These are phyloP conservation scores for Salix suchowensis DNA, from an alignment of 345 rosid species.

Conservation along the genomic window DNA sequence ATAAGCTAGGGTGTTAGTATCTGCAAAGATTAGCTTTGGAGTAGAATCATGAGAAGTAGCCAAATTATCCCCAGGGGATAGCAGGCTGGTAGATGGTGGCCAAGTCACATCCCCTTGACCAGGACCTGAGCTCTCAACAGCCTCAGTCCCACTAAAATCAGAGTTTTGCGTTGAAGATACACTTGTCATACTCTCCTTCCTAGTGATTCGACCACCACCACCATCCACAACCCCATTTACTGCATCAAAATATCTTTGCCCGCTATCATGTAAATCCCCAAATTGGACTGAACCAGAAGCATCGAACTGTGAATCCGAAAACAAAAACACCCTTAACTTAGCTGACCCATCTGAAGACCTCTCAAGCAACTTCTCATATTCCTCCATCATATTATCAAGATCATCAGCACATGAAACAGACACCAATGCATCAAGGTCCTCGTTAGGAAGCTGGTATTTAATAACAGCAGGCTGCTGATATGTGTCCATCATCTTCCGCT, in stretches of 20 bases:
- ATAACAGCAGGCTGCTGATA: slow-evolving; percentile 54
- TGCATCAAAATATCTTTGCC: slow-evolving; percentile 65
- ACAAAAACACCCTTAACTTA: slow-evolving; percentile 66
- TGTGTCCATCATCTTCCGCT: slow-evolving; percentile 49
- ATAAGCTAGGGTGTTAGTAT: slow-evolving; percentile 26
- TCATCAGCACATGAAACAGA: slow-evolving; percentile 72
- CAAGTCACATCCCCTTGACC: slow-evolving; percentile 37
- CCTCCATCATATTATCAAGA: slow-evolving; percentile 80
- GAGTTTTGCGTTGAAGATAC: slow-evolving; percentile 62
- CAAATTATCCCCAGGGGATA: slow-evolving; percentile 34
- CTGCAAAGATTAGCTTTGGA: slow-evolving; percentile 26
- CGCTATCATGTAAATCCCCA: slow-evolving; percentile 50
- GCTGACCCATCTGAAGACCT: slow-evolving; percentile 65
- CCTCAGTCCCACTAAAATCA: slow-evolving; percentile 51
- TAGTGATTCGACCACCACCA: slow-evolving; percentile 23
- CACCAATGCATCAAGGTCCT: slow-evolving; percentile 79
- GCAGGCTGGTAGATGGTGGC: slow-evolving; percentile 27
- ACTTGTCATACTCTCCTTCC: slow-evolving; percentile 66
- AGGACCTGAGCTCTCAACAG: slow-evolving; percentile 32
- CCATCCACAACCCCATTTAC: slow-evolving; percentile 53
- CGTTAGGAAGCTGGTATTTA: slow-evolving; percentile 78
- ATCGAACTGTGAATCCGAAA: slow-evolving; percentile 50
- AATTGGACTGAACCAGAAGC: slow-evolving; percentile 41
- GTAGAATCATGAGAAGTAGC: slow-evolving; percentile 27
- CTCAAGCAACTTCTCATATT: slow-evolving; percentile 60